These are phyloP conservation scores for Trichosanthes truncata DNA, from an alignment of 306 rosid species.

Conservation along the genomic window DNA sequence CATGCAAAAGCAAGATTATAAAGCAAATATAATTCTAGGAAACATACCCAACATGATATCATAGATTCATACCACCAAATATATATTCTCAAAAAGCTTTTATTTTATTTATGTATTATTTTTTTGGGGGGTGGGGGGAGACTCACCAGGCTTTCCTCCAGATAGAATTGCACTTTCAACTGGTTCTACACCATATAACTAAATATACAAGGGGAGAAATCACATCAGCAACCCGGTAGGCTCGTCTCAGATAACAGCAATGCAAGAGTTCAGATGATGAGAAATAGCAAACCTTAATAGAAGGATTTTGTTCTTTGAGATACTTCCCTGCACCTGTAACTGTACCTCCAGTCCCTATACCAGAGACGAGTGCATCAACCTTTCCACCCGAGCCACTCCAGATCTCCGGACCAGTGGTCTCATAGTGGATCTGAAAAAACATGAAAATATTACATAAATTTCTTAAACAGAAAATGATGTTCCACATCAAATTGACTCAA, in stretches of 20 bases:
- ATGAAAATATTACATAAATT: background rate
- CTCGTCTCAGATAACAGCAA: background rate
- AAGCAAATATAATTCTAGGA: background rate
- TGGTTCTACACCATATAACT: constrained; percentile 86
- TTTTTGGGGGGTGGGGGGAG: background rate
- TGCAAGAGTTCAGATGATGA: background rate
- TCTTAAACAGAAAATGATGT: background rate
- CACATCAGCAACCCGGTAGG: background rate
- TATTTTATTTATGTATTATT: too few relatives aligned
- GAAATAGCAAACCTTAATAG: constrained; percentile 48
- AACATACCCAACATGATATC: background rate
- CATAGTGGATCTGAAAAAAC: constrained; percentile 59
- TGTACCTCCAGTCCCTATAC: constrained; percentile 95
- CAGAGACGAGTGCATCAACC: constrained; percentile 83
- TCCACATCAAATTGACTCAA: background rate
- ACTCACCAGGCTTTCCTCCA: constrained; percentile 89
- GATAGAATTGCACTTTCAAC: constrained; percentile 79
- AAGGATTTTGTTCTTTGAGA: constrained; percentile 78
- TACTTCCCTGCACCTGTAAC: constrained; percentile 78
- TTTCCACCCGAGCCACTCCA: constrained; percentile 68
- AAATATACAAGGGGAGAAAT: constrained; percentile 2
- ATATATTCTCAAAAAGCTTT: background rate
- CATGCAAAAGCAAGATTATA: background rate
- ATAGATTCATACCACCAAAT: background rate
- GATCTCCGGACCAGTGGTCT: constrained; percentile 93